Conservation (phyloP, 352 stramenopile genomes). For the Phytopythium aichiense region DNA sequence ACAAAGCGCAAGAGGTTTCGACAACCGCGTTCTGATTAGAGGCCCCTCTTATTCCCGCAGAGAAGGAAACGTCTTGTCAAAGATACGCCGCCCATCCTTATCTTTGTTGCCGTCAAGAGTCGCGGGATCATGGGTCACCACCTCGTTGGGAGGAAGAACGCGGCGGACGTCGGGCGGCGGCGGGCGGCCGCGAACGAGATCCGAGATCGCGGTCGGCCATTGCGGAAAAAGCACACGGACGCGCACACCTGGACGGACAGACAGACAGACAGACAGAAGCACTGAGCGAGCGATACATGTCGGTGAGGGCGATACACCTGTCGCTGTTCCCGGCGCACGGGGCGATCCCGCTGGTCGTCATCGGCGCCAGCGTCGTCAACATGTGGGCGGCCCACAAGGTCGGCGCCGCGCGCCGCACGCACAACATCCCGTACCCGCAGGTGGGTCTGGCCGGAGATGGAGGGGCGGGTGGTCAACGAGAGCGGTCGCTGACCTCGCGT, state of each 20-base stretch:
- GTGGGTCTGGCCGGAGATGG: conserved; percentile 5
- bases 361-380: conserved; percentile 50
- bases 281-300: conserved; percentile 15
- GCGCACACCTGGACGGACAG: not conserved
- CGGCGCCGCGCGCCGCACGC: conserved; percentile 54
- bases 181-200: conserved; percentile 1
- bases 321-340: conserved; percentile 59
- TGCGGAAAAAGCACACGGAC: conserved; percentile 1
- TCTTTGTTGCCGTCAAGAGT: conserved; percentile 7
- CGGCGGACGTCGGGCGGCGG: not conserved
- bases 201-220: not conserved
- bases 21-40: not conserved
- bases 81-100: conserved; percentile 8
- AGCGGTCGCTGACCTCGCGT: not conserved
- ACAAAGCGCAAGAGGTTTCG: not conserved
- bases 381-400: conserved; percentile 61
- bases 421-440: conserved; percentile 54
- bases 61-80: conserved; percentile 1
- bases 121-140: not conserved
- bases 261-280: not conserved
- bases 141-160: not conserved
- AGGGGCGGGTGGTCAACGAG: not conserved
- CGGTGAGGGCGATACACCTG: conserved; percentile 38
- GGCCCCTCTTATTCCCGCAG: not conserved
- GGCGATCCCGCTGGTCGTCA: conserved; percentile 52